These are phyloP conservation scores for Eucalyptus virginea DNA, from an alignment of 345 rosid species.

Conservation along the genomic window DNA sequence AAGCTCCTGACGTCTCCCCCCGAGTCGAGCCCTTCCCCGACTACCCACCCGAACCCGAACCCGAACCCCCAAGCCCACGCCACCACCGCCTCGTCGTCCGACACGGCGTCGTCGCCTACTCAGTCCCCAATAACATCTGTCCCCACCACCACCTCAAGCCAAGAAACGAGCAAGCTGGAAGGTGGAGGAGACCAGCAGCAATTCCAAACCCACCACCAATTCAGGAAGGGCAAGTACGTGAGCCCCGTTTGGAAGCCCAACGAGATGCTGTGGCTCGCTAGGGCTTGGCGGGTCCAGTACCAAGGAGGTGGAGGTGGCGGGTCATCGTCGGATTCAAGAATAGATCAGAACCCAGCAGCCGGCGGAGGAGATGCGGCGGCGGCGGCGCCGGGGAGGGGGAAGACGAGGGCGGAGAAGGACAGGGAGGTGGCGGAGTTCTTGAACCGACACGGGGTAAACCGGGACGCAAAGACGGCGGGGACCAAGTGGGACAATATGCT, in stretches of 20 bases:
- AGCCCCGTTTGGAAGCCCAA: slow-evolving; percentile 99
- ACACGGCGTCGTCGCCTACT: slow-evolving; percentile 71
- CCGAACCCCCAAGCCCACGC: slow-evolving; percentile 17
- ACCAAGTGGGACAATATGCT: slow-evolving; percentile 99
- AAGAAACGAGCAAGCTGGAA: slow-evolving; percentile 38
- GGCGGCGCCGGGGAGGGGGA: slow-evolving; percentile 39
- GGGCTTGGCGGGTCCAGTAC: slow-evolving; percentile 90
- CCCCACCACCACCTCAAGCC: slow-evolving; percentile 30
- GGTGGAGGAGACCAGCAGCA: slow-evolving; percentile 1
- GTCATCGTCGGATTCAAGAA: slow-evolving; percentile 1
- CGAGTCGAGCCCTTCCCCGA: slow-evolving; percentile 42
- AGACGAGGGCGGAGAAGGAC: slow-evolving; percentile 93
- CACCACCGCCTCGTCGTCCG: slow-evolving; percentile 65
- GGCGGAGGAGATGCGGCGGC: slow-evolving; percentile 10
- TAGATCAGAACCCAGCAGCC: background rate
- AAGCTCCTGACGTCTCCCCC: slow-evolving; percentile 62
- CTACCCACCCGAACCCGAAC: slow-evolving; percentile 23
- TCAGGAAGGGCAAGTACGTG: slow-evolving; percentile 85
- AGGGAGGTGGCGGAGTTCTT: slow-evolving; percentile 87
- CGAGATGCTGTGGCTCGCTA: slow-evolving; percentile 94
- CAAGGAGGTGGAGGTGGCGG: slow-evolving; percentile 30
- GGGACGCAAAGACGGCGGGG: slow-evolving; percentile 94
- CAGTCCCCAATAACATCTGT: slow-evolving; percentile 46
- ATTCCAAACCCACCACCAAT: slow-evolving; percentile 43
- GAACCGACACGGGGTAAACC: slow-evolving; percentile 62